Percentiles rank a stretch among this genome's conserved stretches.
These are phyloP conservation scores for Tetrastigma voinierianum DNA, from an alignment of 164 flowering plant genomes.

Conservation along the genomic window DNA sequence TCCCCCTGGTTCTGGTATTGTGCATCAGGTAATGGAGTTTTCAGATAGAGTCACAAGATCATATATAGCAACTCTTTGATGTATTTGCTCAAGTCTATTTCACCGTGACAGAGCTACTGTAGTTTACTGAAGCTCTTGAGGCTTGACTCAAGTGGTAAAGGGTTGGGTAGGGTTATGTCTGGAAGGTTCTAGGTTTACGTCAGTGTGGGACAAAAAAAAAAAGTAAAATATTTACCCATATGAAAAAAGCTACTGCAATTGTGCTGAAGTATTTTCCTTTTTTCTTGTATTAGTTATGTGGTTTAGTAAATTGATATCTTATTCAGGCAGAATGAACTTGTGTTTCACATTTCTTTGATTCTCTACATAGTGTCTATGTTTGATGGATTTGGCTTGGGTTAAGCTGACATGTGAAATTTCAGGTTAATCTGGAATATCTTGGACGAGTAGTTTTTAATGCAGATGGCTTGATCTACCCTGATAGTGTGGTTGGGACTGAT, in stretches of 20 bases:
- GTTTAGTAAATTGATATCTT: too few relatives aligned
- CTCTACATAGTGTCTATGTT: not conserved
- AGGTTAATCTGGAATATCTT: constrained; percentile 93
- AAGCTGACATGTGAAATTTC: constrained; percentile 16
- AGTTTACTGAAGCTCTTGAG: not conserved
- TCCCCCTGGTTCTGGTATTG: constrained; percentile 98
- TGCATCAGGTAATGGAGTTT: constrained; percentile 64
- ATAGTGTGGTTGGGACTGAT: constrained; percentile 97
- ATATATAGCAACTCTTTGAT: not conserved
- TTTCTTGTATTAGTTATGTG: not conserved
- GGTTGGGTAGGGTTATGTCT: too few relatives aligned
- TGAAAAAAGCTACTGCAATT: too few relatives aligned
- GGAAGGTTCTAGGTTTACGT: too few relatives aligned
- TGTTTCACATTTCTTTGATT: not conserved
- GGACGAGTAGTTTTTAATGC: constrained; percentile 88
- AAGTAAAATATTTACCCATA: too few relatives aligned
- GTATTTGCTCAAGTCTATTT: not conserved
- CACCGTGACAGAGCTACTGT: not conserved
- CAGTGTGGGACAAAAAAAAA: too few relatives aligned
- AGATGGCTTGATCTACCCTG: constrained; percentile 83
- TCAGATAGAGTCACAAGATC: not conserved
- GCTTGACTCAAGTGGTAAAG: too few relatives aligned
- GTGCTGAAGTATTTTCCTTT: too few relatives aligned
- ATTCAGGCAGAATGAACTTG: not conserved
- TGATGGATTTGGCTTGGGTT: not conserved